phyloP scores from a whole-genome alignment of 2,329 filamentous ascomycete genomes.

The Neofusicoccum kwambonambiense region DNA sequence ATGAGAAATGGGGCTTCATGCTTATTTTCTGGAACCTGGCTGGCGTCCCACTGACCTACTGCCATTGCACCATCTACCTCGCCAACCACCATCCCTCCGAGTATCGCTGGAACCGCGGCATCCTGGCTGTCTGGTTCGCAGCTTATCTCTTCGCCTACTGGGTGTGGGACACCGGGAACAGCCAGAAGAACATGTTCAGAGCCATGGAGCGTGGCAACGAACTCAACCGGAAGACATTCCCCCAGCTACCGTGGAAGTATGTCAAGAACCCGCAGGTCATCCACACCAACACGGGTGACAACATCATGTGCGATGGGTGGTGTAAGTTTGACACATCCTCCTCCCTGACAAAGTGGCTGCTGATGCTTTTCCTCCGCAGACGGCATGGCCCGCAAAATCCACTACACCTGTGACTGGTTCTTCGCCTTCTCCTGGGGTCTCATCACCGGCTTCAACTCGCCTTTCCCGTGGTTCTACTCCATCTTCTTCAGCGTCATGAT shows the following conservation, averaged over 20 bases:
- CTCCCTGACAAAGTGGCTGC: slow-evolving; percentile 10
- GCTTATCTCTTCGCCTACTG: slow-evolving; percentile 62
- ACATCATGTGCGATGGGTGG: slow-evolving; percentile 78
- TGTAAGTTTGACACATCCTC: slow-evolving; percentile 35
- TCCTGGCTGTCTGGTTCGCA: slow-evolving; percentile 48
- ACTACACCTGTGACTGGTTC: slow-evolving; percentile 75
- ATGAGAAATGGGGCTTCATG: slow-evolving; percentile 97
- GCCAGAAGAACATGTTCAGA: slow-evolving; percentile 90
- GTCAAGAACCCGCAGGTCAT: slow-evolving; percentile 75
- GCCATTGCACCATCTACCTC: slow-evolving; percentile 88
- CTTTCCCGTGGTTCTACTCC: slow-evolving; percentile 82
- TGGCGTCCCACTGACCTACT: slow-evolving; percentile 86
- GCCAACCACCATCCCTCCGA: slow-evolving; percentile 10
- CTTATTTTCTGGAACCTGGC: slow-evolving; percentile 97
- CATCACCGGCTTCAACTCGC: slow-evolving; percentile 72
- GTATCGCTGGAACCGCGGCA: slow-evolving; percentile 71
- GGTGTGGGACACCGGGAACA: slow-evolving; percentile 90
- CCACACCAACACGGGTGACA: slow-evolving; percentile 65
- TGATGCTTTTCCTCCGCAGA: slow-evolving; percentile 39
- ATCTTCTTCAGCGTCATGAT: slow-evolving; percentile 76
- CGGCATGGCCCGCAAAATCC: slow-evolving; percentile 68
- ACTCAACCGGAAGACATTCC: slow-evolving; percentile 68
- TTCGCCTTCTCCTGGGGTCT: slow-evolving; percentile 74
- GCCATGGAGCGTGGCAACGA: slow-evolving; percentile 67
- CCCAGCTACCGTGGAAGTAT: slow-evolving; percentile 78